Percentiles rank a stretch among this genome's conserved stretches.
These are phyloP conservation scores for Phtheirospermum japonicum DNA, from an alignment of 257 asterid species.

Conservation along the genomic window DNA sequence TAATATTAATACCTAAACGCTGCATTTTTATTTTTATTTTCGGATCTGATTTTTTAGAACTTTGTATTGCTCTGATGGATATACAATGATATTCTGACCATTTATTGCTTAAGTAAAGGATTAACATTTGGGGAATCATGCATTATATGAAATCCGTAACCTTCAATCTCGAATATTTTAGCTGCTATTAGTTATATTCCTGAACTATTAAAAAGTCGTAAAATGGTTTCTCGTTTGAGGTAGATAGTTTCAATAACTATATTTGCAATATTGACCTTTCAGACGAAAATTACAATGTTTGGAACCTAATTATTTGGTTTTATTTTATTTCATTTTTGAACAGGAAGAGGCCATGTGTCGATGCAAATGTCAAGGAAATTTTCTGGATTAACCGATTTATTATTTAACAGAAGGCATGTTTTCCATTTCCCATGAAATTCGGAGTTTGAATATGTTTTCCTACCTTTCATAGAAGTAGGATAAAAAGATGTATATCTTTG, in stretches of 20 bases:
- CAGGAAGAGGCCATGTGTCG: slow-evolving; percentile 59
- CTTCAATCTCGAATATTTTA: slow-evolving; percentile 5
- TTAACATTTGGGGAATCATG: slow-evolving; percentile 9
- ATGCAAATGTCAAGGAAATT: slow-evolving; percentile 67
- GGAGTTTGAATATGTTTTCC: slow-evolving; percentile 16
- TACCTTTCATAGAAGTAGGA: slow-evolving; percentile 11
- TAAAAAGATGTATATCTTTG: neutral
- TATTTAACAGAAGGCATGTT: slow-evolving; percentile 66
- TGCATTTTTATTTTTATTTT: neutral
- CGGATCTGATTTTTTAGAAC: slow-evolving; percentile 8
- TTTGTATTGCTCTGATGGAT: neutral
- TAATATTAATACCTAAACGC: neutral
- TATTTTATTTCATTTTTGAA: slow-evolving; percentile 20
- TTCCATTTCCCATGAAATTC: slow-evolving; percentile 10
- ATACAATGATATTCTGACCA: neutral
- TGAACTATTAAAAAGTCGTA: slow-evolving; percentile 1
- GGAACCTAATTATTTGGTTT: neutral
- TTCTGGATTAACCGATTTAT: slow-evolving; percentile 59
- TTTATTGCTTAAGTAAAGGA: slow-evolving; percentile 4
- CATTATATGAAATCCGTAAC: neutral
- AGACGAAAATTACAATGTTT: neutral
- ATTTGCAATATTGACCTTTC: neutral
- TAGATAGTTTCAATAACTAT: neutral
- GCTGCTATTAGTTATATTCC: slow-evolving; percentile 5
- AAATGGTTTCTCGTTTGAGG: slow-evolving; percentile 12